Conservation (phyloP, 164 flowering plant species). For the Dillenia turbinata region DNA sequence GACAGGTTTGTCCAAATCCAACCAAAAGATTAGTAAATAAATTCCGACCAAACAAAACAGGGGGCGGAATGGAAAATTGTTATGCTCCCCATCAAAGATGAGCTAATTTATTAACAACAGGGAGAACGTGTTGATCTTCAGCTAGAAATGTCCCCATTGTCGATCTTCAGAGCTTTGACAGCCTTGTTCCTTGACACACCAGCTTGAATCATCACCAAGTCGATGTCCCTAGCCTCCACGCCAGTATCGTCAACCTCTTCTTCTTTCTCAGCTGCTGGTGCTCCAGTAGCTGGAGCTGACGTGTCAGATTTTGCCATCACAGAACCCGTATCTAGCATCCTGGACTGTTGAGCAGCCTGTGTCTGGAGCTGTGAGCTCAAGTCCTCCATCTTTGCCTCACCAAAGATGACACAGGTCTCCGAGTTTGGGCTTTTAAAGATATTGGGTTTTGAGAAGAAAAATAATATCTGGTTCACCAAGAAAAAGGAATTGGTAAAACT, state of each 20-base stretch:
- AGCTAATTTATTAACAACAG: no score
- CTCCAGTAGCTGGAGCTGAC: slow-evolving; percentile 33
- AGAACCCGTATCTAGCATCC: slow-evolving; percentile 62
- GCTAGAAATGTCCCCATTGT: slow-evolving; percentile 77
- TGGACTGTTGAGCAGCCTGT: slow-evolving; percentile 90
- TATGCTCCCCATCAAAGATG: no score
- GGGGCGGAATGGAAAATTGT: no score
- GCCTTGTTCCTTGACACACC: slow-evolving; percentile 80
- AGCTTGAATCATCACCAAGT: slow-evolving; percentile 90
- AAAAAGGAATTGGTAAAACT: neutral
- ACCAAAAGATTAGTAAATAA: no score
- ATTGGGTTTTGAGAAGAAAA: slow-evolving; percentile 86
- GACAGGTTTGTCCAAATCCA: no score
- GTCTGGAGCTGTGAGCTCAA: slow-evolving; percentile 89
- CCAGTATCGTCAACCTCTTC: slow-evolving; percentile 85
- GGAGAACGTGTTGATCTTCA: slow-evolving; percentile 53
- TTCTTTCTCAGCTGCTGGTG: slow-evolving; percentile 63
- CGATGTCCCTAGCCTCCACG: slow-evolving; percentile 78
- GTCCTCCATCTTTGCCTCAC: slow-evolving; percentile 93
- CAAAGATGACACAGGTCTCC: slow-evolving; percentile 79
- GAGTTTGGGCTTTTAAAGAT: slow-evolving; percentile 91
- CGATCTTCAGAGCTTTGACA: slow-evolving; percentile 69
- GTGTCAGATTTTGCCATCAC: slow-evolving; percentile 51
- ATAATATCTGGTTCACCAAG: slow-evolving; percentile 46
- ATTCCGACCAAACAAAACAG: no score